Evolutionary conservation across 306 rosid species (phyloP), one percentile per base, ranked within the genome.

Genomic region (Vigna angularis): DNA sequence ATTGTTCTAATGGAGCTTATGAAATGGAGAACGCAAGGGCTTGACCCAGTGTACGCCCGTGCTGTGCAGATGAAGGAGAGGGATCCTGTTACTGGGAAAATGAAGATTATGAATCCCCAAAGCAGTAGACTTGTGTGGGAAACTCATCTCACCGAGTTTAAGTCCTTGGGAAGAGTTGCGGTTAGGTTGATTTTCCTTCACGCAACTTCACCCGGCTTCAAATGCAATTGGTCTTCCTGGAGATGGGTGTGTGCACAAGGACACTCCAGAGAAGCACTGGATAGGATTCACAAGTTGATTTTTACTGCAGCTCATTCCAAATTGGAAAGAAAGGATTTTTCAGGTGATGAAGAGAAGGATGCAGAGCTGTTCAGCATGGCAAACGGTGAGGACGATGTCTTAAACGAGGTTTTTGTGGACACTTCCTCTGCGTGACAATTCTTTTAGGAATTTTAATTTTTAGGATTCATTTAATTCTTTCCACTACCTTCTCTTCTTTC

Each of bases 21-120:
- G 93, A 87, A 89, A 55, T 89, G 93, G 93, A 85, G 93, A 55
- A 87, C 93, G 15, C 88, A 87, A 86, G 93, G 93, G 76, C 93
- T 89, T 15, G 91, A 89, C 18, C 88, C 91, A 0, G 87, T 87
- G 1, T 89, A 89, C 30, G 93, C 93, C 0, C 80, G 79, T 24
- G 93, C 93, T 2, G 93, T 89, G 1, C 93, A 89, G 82, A 87
- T 89, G 89, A 89, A 76, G 75, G 88, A 87, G 73, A 85, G 87
- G 52, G 91, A 89, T 78, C 88, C 87, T 0, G 18, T 85, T 14
- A 79, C 87, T 0, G 93, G 93, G n/a, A 89, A 87, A 70, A 84
- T 86, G 88, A 89, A 81, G 58, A 66, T 84, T 13, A 86, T 79
- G 4, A 89, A 89, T 73, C 93, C 91, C 10, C 91, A 87, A 34